phyloP scores from a whole-genome alignment of 2,329 filamentous ascomycete species.

The Cladophialophora bantiana region DNA sequence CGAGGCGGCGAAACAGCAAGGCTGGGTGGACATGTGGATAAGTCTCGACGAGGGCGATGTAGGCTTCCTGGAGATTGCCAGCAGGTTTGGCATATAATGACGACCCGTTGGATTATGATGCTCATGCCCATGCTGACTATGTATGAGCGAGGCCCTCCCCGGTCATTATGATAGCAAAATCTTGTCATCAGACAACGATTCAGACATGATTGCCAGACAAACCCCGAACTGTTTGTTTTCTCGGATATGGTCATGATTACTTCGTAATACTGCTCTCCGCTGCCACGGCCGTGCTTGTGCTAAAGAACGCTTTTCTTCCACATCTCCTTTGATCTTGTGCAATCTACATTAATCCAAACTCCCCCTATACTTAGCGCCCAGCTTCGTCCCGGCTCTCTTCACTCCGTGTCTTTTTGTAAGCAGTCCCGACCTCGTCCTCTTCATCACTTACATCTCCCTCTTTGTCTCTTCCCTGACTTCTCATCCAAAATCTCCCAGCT shows the following conservation, averaged over 20 bases:
- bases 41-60: slow-evolving; percentile 57
- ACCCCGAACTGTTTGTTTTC: neutral
- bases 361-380: neutral
- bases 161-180: no score
- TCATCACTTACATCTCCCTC: neutral
- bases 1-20: slow-evolving; percentile 60
- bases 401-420: neutral
- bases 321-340: no score
- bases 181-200: neutral
- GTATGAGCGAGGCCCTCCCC: no score
- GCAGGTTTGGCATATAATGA: slow-evolving; percentile 50
- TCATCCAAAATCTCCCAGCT: neutral
- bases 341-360: neutral
- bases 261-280: neutral
- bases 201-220: neutral
- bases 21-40: slow-evolving; percentile 71
- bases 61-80: slow-evolving; percentile 62
- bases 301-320: neutral
- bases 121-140: no score
- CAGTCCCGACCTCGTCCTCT: no score
- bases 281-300: neutral
- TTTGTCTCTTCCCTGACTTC: neutral
- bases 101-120: neutral
- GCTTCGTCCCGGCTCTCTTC: neutral
- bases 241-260: neutral